Percentiles rank a stretch among this genome's conserved stretches.
phyloP scores from a whole-genome alignment of 2,329 filamentous ascomycete species.

The Cladosporium sp. region DNA sequence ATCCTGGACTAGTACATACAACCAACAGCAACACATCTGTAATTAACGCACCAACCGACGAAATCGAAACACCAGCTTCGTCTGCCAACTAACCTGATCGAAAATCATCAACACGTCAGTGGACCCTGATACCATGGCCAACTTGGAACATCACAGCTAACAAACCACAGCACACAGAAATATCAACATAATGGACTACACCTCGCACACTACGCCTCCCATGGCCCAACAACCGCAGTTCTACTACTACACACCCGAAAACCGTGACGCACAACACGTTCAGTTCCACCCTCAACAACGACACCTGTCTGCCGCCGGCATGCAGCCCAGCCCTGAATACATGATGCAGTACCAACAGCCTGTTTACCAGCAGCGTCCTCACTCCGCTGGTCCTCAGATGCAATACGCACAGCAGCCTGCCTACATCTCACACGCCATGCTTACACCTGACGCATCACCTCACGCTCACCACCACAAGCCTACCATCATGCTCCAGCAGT shows the following conservation, averaged over 20 bases:
- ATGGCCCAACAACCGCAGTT: slow-evolving; percentile 74
- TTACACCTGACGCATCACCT: slow-evolving; percentile 77
- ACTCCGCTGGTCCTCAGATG: slow-evolving; percentile 36
- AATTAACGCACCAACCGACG: slow-evolving; percentile 17
- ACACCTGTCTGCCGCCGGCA: slow-evolving; percentile 49
- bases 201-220: slow-evolving; percentile 50
- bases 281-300: slow-evolving; percentile 48
- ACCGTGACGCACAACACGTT: slow-evolving; percentile 16
- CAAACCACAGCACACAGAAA: slow-evolving; percentile 15
- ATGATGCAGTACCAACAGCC: slow-evolving; percentile 57
- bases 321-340: slow-evolving; percentile 50
- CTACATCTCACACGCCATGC: slow-evolving; percentile 61
- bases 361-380: slow-evolving; percentile 39
- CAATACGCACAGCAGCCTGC: slow-evolving; percentile 46
- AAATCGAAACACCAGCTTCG: slow-evolving; percentile 13
- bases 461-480: slow-evolving; percentile 75
- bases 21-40: slow-evolving; percentile 12
- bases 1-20: slow-evolving; percentile 17
- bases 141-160: slow-evolving; percentile 5
- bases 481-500: slow-evolving; percentile 66
- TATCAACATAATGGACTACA: slow-evolving; percentile 38
- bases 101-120: slow-evolving; percentile 19
- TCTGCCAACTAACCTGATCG: slow-evolving; percentile 15
- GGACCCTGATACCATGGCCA: not conserved
- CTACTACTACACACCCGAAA: slow-evolving; percentile 82